Conservation (phyloP, 116 monocot species). For the Posidonia oceanica region DNA sequence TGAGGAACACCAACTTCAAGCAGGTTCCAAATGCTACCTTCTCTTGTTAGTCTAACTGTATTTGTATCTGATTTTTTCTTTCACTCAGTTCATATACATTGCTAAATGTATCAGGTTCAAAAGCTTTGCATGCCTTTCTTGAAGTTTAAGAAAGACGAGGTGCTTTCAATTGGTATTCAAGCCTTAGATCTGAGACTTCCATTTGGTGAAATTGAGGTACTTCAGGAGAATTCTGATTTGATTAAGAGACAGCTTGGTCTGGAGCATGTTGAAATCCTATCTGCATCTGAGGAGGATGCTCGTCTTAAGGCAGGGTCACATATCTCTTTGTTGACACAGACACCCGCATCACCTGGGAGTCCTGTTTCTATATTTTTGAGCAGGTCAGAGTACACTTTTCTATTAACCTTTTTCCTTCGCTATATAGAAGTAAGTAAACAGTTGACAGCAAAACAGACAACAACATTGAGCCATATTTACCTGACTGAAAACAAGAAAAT, state of each 20-base stretch:
- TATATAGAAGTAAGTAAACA: no score
- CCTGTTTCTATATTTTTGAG: constrained; percentile 45
- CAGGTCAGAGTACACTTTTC: constrained; percentile 14
- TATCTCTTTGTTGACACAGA: constrained; percentile 31
- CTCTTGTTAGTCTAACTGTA: neutral
- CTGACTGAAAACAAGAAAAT: no score
- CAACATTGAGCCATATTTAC: no score
- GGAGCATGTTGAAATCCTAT: constrained; percentile 55
- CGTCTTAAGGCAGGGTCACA: constrained; percentile 33
- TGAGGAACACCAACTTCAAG: constrained; percentile 56
- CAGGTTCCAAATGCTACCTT: constrained; percentile 14
- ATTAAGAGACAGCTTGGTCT: constrained; percentile 81
- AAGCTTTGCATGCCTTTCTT: constrained; percentile 86
- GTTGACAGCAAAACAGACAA: no score
- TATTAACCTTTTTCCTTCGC: no score
- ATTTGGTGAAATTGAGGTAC: constrained; percentile 75
- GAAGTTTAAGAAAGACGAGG: constrained; percentile 80
- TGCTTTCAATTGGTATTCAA: constrained; percentile 41
- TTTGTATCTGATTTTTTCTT: neutral
- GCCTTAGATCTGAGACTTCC: constrained; percentile 80
- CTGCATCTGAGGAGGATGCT: constrained; percentile 23
- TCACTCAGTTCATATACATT: neutral
- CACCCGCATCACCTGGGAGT: constrained; percentile 50
- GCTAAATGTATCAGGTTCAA: constrained; percentile 26
- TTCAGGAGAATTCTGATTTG: constrained; percentile 57